Base-by-base conservation (phyloP, 2,329 filamentous ascomycete genomes). In the Aspergillaceae sp. region DNA sequence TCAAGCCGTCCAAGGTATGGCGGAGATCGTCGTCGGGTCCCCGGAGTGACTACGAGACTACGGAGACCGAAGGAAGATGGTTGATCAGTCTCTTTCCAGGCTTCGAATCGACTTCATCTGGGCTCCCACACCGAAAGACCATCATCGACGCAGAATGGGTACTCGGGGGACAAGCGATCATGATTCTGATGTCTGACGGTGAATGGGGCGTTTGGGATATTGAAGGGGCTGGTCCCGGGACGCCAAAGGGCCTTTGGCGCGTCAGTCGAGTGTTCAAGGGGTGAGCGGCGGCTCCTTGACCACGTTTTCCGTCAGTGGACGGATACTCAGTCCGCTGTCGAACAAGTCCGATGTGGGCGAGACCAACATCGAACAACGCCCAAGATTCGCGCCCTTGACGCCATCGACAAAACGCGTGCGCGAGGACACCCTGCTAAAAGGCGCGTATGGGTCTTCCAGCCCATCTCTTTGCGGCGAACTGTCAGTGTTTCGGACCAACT, bases 191-290 rank as follows among this genome's bases (percentile, higher is more conserved):
- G 40, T 65, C 65, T 5, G 68, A 73, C 54, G 70, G 71, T 3
- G 67, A 72, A 57, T 74, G 71, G 70, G 72, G 72, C 10, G 64
- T 74, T 8, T 74, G 71, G 71, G 70, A 74, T 60, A 56, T 73
- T 27, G 71, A 74, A 56, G 66, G 65, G 29, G 63, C 67, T 19
- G 69, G 69, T 3, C 70, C 70, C 3, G 67, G 65, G 10, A 61
- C 33, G 55, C 58, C 4, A 66, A 68, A 48, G 68, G 65, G 10
- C 66, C 67, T 19, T 55, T 69, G 37, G 61, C 63, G 42, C 62
- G 62, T 32, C 65, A 69, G 51, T 53, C 60, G 7, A 69, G 58
- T 42, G 56, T 67, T 3, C 61, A 67, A 36, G 68, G 66, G 19
- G 64, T 70, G 2, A 60, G 64, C 30, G 64, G 67, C 7, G 67